Base-by-base conservation (phyloP, 2,329 filamentous ascomycete species). In the Herpotrichia juniperi region DNA sequence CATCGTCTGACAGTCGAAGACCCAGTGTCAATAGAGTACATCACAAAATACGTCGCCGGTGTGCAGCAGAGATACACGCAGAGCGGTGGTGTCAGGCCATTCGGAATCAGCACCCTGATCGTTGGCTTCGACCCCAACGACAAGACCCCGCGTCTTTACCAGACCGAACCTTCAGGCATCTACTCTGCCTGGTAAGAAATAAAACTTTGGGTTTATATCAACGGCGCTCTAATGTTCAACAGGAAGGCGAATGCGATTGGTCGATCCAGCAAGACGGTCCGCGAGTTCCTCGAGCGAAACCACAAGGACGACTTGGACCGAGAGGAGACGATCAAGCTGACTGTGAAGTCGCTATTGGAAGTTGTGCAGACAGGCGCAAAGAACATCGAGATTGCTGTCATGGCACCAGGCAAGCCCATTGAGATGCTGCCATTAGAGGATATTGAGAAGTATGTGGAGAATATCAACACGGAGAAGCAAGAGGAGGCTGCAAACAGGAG, bases 231-330 rank as follows among this genome's bases (percentile, higher is more conserved):
- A 55, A 67, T 43, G 47, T 42, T 50, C 17, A 5, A 58, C 63
- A 97, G 94, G 94, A 97, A 99, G 84, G 96, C 94, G 68, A 99
- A 99, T 73, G 94, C 94, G 51, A 99, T 99, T 71, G 94, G 94
- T 52, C 89, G 94, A 71, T 97, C 93, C 47, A 96, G 91, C 85
- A 99, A 99, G 85, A 99, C 94, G 9, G 94, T 99, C 51, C 90
- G 94, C 69, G 94, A 99, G 75, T 99, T 99, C 78, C 86, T 99
- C 63, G 94, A 99, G 80, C 88, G 96, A 74, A 97, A 99, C 80
- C 96, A 99, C 84, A 96, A 96, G 82, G 91, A 96, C 68, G 90
- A 91, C 58, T 96, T 99, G 93, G 90, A 97, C 74, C 87, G 93
- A 59, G 92, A 97, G 79, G 88, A 91, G 67, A 97, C 96, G 35